Percentiles rank a stretch among this genome's conserved stretches.
phyloP scores from a whole-genome alignment of 331 rosid genomes.

The Pyracantha coccinea region DNA sequence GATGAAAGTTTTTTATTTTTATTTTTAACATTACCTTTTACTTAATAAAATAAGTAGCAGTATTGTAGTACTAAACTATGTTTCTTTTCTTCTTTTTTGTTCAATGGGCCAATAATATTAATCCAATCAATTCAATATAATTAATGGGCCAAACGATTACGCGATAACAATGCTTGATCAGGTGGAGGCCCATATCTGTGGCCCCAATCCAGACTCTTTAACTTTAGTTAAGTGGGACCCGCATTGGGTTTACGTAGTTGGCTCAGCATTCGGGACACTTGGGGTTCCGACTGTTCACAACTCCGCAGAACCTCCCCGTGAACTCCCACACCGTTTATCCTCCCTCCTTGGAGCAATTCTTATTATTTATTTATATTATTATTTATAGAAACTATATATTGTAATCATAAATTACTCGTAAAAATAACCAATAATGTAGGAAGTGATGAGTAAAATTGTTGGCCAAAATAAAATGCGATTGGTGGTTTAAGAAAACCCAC shows the following conservation, averaged over 20 bases:
- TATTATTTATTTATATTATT: too few species aligned
- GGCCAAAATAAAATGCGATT: background rate
- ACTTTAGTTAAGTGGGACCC: slow-evolving; percentile 22
- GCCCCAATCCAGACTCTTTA: background rate
- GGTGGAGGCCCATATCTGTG: slow-evolving; percentile 3
- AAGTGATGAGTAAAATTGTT: background rate
- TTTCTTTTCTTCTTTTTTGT: background rate
- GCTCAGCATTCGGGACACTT: background rate
- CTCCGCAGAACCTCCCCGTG: slow-evolving; percentile 23
- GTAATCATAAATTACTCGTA: too few species aligned
- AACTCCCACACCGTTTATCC: background rate
- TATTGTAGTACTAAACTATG: too few species aligned
- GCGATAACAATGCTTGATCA: background rate
- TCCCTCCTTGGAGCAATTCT: too few species aligned
- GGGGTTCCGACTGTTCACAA: background rate
- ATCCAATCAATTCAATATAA: background rate
- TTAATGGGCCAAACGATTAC: background rate
- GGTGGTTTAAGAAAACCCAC: too few species aligned
- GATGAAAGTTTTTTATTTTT: too few species aligned
- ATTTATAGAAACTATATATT: too few species aligned
- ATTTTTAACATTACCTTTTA: too few species aligned
- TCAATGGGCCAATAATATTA: background rate
- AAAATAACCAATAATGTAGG: too few species aligned
- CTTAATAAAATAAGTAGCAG: too few species aligned
- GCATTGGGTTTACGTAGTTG: background rate